Base-by-base conservation (phyloP, 768 basidiomycete species). In the Xerocomellus intermedius region DNA sequence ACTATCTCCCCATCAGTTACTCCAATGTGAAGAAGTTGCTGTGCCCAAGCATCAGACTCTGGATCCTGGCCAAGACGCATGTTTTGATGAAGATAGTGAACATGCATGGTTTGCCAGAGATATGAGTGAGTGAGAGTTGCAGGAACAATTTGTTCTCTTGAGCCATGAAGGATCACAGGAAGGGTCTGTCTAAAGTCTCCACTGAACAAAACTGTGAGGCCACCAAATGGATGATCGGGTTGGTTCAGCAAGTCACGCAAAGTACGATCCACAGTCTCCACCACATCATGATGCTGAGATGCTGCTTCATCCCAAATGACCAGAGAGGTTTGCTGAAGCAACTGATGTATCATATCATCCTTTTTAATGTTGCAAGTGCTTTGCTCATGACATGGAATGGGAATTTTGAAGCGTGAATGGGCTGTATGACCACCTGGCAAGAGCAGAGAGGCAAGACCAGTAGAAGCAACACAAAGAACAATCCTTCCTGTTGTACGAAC, bases 151-250 rank as follows among this genome's bases (percentile, higher is more conserved):
- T 77, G 67, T 33, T 64, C 64, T 26, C 71, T 54, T 5, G 68
- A 64, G 1, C 77, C 78, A 52, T 69, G 60, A 0, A 50, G 61
- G 8, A 82, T 65, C 0, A 82, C 76, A 46, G 78, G 24, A 24
- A 24, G 24, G 24, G 24, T 24, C 24, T 24, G 24, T 24, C 24
- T 24, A 24, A 24, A 24, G 24, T 24, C 24, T 24, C 24, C 24
- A 24, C 24, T 24, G 24, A 24, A 24, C 24, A 24, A 24, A 24
- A 24, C 24, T 24, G 24, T 24, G 24, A 24, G 24, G 24, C 24
- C 24, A 24, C 24, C 5, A 5, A 24, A 24, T 24, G 24, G 24
- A 24, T 24, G 24, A 24, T 24, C 5, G 24, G 24, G 24, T 24
- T 24, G 24, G 24, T 24, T 24, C 24, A 24, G 24, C 24, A 24